These are phyloP conservation scores for Knoxdaviesia proteae DNA, from an alignment of 2,329 filamentous ascomycete genomes.

Conservation along the genomic window DNA sequence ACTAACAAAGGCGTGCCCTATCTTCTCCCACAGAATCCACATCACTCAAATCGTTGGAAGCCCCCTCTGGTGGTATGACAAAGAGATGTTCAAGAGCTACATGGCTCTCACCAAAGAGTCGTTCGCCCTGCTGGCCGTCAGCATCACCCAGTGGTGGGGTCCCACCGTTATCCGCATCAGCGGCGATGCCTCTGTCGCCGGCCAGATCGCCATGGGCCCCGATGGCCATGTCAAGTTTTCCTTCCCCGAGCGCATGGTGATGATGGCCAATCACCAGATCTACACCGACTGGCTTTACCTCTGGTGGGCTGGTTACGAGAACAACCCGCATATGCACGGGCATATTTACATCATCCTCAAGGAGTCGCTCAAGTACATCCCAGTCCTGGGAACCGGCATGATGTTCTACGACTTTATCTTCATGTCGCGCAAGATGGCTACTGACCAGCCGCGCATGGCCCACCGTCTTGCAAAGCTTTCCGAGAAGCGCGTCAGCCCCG, in stretches of 20 bases:
- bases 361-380: slow-evolving; percentile 65
- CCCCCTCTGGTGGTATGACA: slow-evolving; percentile 56
- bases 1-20: not conserved
- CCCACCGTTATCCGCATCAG: slow-evolving; percentile 66
- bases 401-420: slow-evolving; percentile 83
- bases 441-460: slow-evolving; percentile 55
- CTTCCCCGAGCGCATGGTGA: slow-evolving; percentile 61
- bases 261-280: slow-evolving; percentile 81
- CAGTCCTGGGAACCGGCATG: slow-evolving; percentile 61
- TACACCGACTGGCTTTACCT: slow-evolving; percentile 87
- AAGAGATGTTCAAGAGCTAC: slow-evolving; percentile 63
- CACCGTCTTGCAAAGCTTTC: slow-evolving; percentile 53
- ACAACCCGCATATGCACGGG: slow-evolving; percentile 54
- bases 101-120: slow-evolving; percentile 75
- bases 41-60: slow-evolving; percentile 56
- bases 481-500: slow-evolving; percentile 28
- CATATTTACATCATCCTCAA: slow-evolving; percentile 82
- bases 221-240: slow-evolving; percentile 58
- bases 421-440: slow-evolving; percentile 72
- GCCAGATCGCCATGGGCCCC: slow-evolving; percentile 46
- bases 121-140: slow-evolving; percentile 59
- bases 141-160: slow-evolving; percentile 74
- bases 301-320: slow-evolving; percentile 84
- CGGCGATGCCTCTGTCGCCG: slow-evolving; percentile 59
- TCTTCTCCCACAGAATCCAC: slow-evolving; percentile 27